Base-by-base conservation (phyloP, 306 rosid species). In the Citrullus amarus region DNA sequence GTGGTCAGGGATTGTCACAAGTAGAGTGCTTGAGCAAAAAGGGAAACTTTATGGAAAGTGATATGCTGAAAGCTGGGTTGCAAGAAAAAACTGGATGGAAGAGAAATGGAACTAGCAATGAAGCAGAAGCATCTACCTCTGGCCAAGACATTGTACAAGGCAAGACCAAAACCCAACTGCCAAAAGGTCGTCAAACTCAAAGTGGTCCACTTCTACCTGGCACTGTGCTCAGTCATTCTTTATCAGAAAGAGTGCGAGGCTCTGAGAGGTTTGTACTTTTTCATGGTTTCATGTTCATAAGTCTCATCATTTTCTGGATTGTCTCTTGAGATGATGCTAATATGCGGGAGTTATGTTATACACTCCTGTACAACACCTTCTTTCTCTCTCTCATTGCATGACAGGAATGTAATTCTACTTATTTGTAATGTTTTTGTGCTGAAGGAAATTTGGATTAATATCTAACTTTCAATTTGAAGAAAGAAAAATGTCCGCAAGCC, bases 201-300 rank as follows among this genome's bases (percentile, higher is more conserved):
- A 92, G 98, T 84, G 99, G 98, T 80, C 99, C 99, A 0, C 89
- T 92, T 48, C 80, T 80, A 43, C 96, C 96, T 6, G 98, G 90
- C 66, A 55, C 80, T 81, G 92, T 89, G 84, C 82, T 96, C 50
- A 80, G 87, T 81, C 96, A 89, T 83, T 91, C 96, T 79, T 68
- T 61, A 76, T 81, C 94, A 8, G 98, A 96, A 50, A 93, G 83
- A 86, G 89, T 71, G 79, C 90, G 82, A 50, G 39, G 65, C 65
- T 84, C 84, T 77, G 99, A 87, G 73, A 90, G 91, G 96, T 88
- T 83, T 39, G 75, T 78, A 43, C 53, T 67, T 43, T 22, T 48
- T 68, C 50, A 14, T 80, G 54, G 50, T 70, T 76, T 44, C 62
- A 63, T 28, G 44, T 78, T 79, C 50, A 63, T 43, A 46, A 38